Conservation (phyloP, 2,329 filamentous ascomycete species). For the Laburnicola sp. region DNA sequence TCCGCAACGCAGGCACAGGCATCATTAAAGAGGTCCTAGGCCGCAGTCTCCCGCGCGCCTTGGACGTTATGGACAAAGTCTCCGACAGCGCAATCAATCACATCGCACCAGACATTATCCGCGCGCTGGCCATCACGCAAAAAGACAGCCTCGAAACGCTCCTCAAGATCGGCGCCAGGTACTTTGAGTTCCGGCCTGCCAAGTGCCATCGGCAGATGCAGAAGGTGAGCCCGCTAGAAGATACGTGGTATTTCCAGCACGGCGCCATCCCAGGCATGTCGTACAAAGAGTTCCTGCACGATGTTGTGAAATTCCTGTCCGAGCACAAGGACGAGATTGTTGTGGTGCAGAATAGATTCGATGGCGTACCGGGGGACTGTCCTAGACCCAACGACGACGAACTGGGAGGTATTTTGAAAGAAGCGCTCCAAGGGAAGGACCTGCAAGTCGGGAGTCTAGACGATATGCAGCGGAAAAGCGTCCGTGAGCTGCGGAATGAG, state of each 20-base stretch:
- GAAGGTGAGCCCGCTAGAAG: conserved; percentile 43
- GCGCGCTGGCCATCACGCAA: conserved; percentile 55
- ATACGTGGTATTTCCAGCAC: conserved; percentile 57
- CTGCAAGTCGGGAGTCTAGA: conserved; percentile 27
- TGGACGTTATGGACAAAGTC: conserved; percentile 35
- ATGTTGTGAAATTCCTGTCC: conserved; percentile 49
- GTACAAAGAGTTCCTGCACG: conserved; percentile 50
- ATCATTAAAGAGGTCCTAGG: conserved; percentile 39
- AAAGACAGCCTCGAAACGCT: conserved; percentile 53
- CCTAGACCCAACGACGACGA: conserved; percentile 49
- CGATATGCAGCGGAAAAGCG: conserved; percentile 32
- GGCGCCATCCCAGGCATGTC: conserved; percentile 56
- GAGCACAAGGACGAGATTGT: conserved; percentile 52
- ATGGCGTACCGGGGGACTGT: conserved; percentile 55
- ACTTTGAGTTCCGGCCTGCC: conserved; percentile 58
- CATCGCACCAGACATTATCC: conserved; percentile 50
- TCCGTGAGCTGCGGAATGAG: conserved; percentile 30
- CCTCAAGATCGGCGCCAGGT: conserved; percentile 53
- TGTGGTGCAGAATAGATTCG: conserved; percentile 56
- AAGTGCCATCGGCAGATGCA: conserved; percentile 51
- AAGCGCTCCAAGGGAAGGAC: conserved; percentile 30
- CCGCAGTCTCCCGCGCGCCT: conserved; percentile 24
- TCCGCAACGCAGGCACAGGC: conserved; percentile 42
- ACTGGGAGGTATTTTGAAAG: conserved; percentile 44
- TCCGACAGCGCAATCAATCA: conserved; percentile 30